These are phyloP conservation scores for Ascoidea rubescens DNA, from an alignment of 805 yeast genomes.

Conservation along the genomic window DNA sequence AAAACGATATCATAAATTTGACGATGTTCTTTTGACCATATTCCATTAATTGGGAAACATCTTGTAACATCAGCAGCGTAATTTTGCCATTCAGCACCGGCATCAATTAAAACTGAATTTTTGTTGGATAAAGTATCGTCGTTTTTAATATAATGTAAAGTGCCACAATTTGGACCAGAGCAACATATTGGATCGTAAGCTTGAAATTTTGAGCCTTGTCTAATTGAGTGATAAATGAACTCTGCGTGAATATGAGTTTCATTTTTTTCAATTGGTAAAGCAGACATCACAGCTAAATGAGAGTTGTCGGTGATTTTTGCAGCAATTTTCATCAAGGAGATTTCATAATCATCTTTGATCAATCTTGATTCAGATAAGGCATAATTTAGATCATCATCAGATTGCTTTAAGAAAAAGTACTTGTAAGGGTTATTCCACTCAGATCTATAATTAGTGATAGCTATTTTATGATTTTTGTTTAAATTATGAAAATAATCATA, in stretches of 20 bases:
- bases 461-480: constrained; percentile 14
- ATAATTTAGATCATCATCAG: constrained; percentile 36
- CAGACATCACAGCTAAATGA: constrained; percentile 87
- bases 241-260: constrained; percentile 95
- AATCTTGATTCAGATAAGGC: constrained; percentile 83
- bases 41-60: constrained; percentile 84
- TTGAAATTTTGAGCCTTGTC: constrained; percentile 84
- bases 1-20: constrained; percentile 67
- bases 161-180: constrained; percentile 82
- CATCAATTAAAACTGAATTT: constrained; percentile 72
- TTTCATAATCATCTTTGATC: constrained; percentile 74
- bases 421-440: constrained; percentile 24
- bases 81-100: constrained; percentile 94
- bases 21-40: constrained; percentile 79
- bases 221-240: constrained; percentile 79
- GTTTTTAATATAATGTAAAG: constrained; percentile 79
- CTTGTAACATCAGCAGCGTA: constrained; percentile 92
- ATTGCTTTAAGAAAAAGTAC: constrained; percentile 24
- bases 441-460: constrained; percentile 45
- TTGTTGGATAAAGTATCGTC: constrained; percentile 47
- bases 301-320: constrained; percentile 76
- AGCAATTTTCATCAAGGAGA: constrained; percentile 66
- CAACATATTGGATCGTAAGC: constrained; percentile 96
- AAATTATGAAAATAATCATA: constrained; percentile 20
- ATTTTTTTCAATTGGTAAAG: constrained; percentile 71